These are phyloP conservation scores for Kodamaea plutei DNA, from an alignment of 1,139 yeast species.

Conservation along the genomic window DNA sequence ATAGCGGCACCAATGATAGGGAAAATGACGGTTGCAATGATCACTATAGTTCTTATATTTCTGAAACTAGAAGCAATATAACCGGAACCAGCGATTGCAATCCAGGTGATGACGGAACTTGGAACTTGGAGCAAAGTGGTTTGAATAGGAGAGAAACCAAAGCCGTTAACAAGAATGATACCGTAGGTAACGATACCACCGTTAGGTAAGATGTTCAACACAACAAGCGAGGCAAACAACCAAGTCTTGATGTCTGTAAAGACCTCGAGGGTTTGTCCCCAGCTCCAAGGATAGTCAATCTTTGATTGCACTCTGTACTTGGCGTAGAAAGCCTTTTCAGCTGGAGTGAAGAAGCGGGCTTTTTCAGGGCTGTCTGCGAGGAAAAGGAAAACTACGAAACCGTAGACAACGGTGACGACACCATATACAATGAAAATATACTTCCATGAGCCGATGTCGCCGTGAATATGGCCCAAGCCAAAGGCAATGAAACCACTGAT, in stretches of 20 bases:
- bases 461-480: slow-evolving; percentile 8
- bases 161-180: slow-evolving; percentile 16
- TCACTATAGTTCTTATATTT: slow-evolving; percentile 7
- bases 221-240: slow-evolving; percentile 16
- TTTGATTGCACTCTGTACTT: slow-evolving; percentile 22
- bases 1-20: slow-evolving; percentile 17
- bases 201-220: slow-evolving; percentile 36
- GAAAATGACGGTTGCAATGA: slow-evolving; percentile 7
- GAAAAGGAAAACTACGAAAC: slow-evolving; percentile 24
- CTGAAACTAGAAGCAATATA: slow-evolving; percentile 4
- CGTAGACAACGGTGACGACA: slow-evolving; percentile 4
- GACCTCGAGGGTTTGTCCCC: slow-evolving; percentile 24
- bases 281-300: slow-evolving; percentile 17
- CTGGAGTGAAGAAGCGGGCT: slow-evolving; percentile 28
- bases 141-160: slow-evolving; percentile 18
- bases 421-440: slow-evolving; percentile 7
- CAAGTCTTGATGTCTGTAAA: slow-evolving; percentile 21
- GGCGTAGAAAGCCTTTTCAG: slow-evolving; percentile 27
- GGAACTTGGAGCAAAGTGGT: slow-evolving; percentile 22
- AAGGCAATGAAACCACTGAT: slow-evolving; percentile 6
- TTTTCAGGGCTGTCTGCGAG: slow-evolving; percentile 41
- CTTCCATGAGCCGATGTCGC: slow-evolving; percentile 6
- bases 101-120: slow-evolving; percentile 20
- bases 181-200: slow-evolving; percentile 37
- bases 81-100: slow-evolving; percentile 16